Conservation (phyloP, 1,284 basidiomycete species). For the Stygiomarasmius scandens region DNA sequence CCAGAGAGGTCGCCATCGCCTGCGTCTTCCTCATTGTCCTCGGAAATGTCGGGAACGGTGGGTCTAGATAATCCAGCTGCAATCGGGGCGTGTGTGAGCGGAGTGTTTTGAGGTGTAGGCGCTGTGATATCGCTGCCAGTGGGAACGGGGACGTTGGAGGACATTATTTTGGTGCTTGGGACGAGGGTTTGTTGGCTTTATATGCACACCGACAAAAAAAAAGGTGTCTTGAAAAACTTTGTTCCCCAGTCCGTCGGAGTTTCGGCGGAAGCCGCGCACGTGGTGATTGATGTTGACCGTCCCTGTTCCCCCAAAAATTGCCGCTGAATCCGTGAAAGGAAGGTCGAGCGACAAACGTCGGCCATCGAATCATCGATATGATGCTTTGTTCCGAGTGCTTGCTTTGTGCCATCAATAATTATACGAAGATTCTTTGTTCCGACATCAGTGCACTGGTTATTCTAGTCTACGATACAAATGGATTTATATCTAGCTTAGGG, state of each 20-base stretch:
- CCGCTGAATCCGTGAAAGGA: background rate
- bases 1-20: slow-evolving; percentile 43
- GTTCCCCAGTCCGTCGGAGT: background rate
- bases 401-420: no score
- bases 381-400: no score
- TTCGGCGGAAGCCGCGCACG: background rate
- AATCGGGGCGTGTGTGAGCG: slow-evolving; percentile 71
- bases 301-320: background rate
- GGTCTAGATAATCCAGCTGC: slow-evolving; percentile 67
- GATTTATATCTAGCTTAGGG: no score
- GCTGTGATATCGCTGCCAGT: slow-evolving; percentile 53
- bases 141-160: slow-evolving; percentile 49
- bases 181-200: background rate
- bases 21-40: slow-evolving; percentile 62
- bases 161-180: slow-evolving; percentile 36
- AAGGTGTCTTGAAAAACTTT: background rate
- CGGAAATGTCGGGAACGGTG: slow-evolving; percentile 70
- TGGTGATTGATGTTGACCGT: no score
- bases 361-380: no score
- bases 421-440: no score
- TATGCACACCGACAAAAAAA: background rate
- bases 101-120: slow-evolving; percentile 84
- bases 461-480: no score
- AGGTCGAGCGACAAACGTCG: no score
- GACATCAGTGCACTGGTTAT: no score